Conservation (phyloP, 164 flowering plant species). For the Cinnamomum micranthum region DNA sequence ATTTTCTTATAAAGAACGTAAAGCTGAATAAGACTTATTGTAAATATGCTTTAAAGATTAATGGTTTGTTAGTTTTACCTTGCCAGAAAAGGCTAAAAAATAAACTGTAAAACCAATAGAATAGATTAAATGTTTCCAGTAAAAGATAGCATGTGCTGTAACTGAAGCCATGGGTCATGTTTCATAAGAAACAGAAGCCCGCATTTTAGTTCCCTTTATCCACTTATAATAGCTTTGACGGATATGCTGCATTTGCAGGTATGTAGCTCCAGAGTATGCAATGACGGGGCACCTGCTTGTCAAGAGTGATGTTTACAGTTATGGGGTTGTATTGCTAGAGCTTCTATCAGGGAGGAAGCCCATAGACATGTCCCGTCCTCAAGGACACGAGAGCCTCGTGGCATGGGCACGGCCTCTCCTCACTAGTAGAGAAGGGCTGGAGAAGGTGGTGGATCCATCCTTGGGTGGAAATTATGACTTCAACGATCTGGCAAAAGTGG, state of each 20-base stretch:
- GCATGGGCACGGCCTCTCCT: conserved; percentile 90
- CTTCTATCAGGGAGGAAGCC: conserved; percentile 86
- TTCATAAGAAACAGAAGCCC: too few relatives aligned
- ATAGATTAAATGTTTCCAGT: not conserved
- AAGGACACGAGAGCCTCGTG: conserved; percentile 82
- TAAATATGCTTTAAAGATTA: too few relatives aligned
- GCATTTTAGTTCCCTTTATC: not conserved
- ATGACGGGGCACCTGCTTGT: conserved; percentile 94
- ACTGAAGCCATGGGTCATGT: too few relatives aligned
- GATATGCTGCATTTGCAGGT: conserved; percentile 39
- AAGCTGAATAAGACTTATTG: not conserved
- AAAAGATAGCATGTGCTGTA: not conserved
- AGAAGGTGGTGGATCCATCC: conserved; percentile 74
- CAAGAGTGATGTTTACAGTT: conserved; percentile 91
- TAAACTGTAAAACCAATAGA: not conserved
- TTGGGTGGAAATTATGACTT: conserved; percentile 62
- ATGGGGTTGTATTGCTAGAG: conserved; percentile 86
- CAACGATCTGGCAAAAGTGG: conserved; percentile 84
- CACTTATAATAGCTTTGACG: not conserved
- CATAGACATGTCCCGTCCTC: conserved; percentile 86
- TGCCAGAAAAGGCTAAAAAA: not conserved
- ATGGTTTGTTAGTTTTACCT: not conserved
- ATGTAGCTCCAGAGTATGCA: conserved; percentile 89
- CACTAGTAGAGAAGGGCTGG: conserved; percentile 65
- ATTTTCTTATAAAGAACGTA: not conserved